phyloP scores from a whole-genome alignment of 2,329 filamentous ascomycete species.

The Chaetomiaceae sp. region DNA sequence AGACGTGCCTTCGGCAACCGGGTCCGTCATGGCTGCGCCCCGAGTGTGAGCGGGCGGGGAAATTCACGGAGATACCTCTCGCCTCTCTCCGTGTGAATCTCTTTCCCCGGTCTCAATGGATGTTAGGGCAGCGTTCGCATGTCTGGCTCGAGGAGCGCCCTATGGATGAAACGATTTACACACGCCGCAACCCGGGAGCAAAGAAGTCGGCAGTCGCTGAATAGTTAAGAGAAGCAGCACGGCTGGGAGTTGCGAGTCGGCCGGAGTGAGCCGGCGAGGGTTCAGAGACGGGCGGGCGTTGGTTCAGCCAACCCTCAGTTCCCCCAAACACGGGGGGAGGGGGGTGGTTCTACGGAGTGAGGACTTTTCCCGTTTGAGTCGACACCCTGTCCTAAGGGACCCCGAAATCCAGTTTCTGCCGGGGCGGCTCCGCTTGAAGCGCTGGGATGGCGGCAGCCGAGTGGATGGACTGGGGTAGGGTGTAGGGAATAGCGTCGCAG shows the following conservation, averaged over 20 bases:
- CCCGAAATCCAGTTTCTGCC: conserved; percentile 1
- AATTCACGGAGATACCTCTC: background rate
- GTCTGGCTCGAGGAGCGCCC: background rate
- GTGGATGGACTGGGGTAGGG: background rate
- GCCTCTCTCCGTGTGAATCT: background rate
- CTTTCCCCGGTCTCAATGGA: conserved; percentile 3
- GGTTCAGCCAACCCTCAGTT: conserved; percentile 4
- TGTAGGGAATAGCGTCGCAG: background rate
- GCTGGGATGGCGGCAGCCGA: conserved; percentile 7
- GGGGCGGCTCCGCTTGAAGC: conserved; percentile 13
- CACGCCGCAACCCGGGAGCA: background rate
- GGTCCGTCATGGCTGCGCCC: conserved; percentile 17
- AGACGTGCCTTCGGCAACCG: conserved; percentile 8
- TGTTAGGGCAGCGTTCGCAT: conserved; percentile 3
- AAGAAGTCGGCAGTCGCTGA: background rate
- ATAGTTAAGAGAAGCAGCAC: background rate
- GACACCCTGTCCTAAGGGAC: conserved; percentile 4
- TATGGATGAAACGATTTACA: background rate
- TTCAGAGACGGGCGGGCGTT: conserved; percentile 5
- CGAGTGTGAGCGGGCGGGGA: background rate
- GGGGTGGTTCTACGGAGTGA: conserved; percentile 14
- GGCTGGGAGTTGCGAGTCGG: background rate
- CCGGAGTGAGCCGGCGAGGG: conserved; percentile 8
- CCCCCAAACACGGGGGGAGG: conserved; percentile 8
- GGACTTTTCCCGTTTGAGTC: conserved; percentile 16